Evolutionary conservation across 805 yeast species (phyloP).

Genomic region (Debaryomyces prosopidis): DNA sequence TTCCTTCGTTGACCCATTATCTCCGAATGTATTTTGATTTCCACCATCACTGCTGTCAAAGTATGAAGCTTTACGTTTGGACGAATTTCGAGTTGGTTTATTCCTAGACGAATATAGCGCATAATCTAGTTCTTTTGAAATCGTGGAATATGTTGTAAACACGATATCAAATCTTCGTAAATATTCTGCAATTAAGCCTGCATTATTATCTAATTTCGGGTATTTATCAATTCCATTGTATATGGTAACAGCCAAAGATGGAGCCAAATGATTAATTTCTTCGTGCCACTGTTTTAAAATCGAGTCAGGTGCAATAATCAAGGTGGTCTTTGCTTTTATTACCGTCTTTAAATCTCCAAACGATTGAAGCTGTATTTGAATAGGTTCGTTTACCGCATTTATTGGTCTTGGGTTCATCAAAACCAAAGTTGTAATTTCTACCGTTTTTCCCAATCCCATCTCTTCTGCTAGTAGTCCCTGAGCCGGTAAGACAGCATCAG

Average conservation of each 20-base stretch:
- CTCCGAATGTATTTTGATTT: slow-evolving; percentile 7
- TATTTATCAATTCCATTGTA: slow-evolving; percentile 57
- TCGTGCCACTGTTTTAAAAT: slow-evolving; percentile 84
- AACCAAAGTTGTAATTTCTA: slow-evolving; percentile 73
- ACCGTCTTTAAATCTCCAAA: slow-evolving; percentile 45
- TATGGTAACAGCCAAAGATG: slow-evolving; percentile 57
- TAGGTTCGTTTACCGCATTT: slow-evolving; percentile 29
- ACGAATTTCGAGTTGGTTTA: slow-evolving; percentile 45
- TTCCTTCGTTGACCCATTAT: background rate
- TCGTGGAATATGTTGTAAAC: slow-evolving; percentile 70
- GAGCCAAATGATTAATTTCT: slow-evolving; percentile 63
- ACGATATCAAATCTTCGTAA: slow-evolving; percentile 72
- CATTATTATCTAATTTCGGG: slow-evolving; percentile 27
- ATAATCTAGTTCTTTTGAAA: slow-evolving; percentile 74
- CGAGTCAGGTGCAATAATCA: slow-evolving; percentile 84
- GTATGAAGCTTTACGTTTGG: slow-evolving; percentile 16
- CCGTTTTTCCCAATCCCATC: slow-evolving; percentile 96
- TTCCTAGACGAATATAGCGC: slow-evolving; percentile 68
- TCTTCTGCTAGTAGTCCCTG: slow-evolving; percentile 85
- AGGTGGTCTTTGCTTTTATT: slow-evolving; percentile 62
- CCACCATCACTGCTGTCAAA: slow-evolving; percentile 10
- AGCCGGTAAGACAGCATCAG: slow-evolving; percentile 40
- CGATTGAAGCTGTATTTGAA: slow-evolving; percentile 31
- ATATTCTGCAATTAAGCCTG: slow-evolving; percentile 49
- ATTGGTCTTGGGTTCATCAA: slow-evolving; percentile 57